phyloP scores from a whole-genome alignment of 1,139 yeast genomes.

The Geotrichum fermentans region DNA sequence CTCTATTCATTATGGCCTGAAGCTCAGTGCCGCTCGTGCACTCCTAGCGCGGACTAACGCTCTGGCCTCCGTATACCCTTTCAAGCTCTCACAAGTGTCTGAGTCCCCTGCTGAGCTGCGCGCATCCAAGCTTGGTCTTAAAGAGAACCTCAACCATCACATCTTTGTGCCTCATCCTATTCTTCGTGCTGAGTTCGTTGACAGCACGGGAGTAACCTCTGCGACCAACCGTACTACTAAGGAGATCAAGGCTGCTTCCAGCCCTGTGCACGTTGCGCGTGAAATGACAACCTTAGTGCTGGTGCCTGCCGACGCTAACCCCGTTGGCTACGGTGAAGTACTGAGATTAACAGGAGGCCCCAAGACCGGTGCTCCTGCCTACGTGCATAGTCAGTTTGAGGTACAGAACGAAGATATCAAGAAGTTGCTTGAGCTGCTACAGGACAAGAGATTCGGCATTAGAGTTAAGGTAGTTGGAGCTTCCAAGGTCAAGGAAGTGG shows the following conservation, averaged over 20 bases:
- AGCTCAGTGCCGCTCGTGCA: constrained; percentile 67
- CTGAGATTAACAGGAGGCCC: constrained; percentile 78
- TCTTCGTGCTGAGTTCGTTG: constrained; percentile 50
- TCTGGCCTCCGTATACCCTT: constrained; percentile 80
- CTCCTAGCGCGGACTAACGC: constrained; percentile 68
- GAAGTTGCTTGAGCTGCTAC: constrained; percentile 27
- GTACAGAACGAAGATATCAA: constrained; percentile 32
- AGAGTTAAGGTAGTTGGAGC: constrained; percentile 33
- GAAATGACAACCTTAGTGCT: constrained; percentile 70
- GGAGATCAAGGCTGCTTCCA: constrained; percentile 46
- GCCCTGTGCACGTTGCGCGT: constrained; percentile 61
- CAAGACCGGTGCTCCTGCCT: constrained; percentile 63
- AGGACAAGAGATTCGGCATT: constrained; percentile 29
- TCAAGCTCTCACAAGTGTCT: constrained; percentile 52
- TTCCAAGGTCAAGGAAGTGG: constrained; percentile 22
- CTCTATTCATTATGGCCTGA: constrained; percentile 70
- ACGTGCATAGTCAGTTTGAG: constrained; percentile 68
- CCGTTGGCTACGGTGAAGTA: constrained; percentile 52
- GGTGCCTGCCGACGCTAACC: constrained; percentile 42
- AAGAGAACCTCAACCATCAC: constrained; percentile 77
- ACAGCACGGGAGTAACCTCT: constrained; percentile 38
- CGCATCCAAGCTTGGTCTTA: constrained; percentile 67
- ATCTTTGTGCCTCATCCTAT: constrained; percentile 73
- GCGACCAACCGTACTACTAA: constrained; percentile 20
- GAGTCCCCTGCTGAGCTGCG: constrained; percentile 28